Evolutionary conservation across 768 basidiomycete genomes (phyloP), one percentile per base, ranked within the genome.

Genomic region (Lentinula edodes): DNA sequence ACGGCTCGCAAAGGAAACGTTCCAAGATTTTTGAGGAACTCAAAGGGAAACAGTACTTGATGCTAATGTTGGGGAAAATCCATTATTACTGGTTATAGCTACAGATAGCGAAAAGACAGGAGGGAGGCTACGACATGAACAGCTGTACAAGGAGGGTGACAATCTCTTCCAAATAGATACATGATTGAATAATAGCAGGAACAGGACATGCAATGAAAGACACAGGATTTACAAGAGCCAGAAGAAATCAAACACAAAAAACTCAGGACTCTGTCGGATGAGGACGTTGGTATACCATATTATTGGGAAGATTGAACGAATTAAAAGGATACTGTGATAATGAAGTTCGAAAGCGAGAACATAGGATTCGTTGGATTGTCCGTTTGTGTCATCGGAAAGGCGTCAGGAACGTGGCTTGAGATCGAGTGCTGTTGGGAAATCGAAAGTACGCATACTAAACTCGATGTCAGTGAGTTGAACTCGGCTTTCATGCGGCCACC

Each of bases 281-380:
- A 36, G n/a, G 39, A 55, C 34, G 36, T 23, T 12, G 13, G 53
- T 18, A 12, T 9, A 28, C 41, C 12, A 41, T 13, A 56, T 39
- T 20, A 5, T n/a, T 20, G 35, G 18, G 38, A 54, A 54, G 16
- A 43, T 38, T 39, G 6, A 43, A 42, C 34, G 52, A 50, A 61
- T 48, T 42, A 20, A 18, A 48, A 53, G 23, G 51, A 52, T 18
- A 36, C 45, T 8, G 20, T 58, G 58, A 12, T 18, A 20, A 48
- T 34, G 7, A 52, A 18, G 18, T 35, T n/a, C 36, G 9, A 56
- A 56, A 55, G 34, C 16, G 54, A 43, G 52, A 46, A 20, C 23
- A 59, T 36, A 59, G 64, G 45, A 52, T 52, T 52, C 51, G 32
- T 52, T 34, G 51, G 51, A 52, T 52, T 35, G 6, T 5, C 35